These are phyloP conservation scores for Atalantia buxifolia DNA, from an alignment of 345 rosid species.

Conservation along the genomic window DNA sequence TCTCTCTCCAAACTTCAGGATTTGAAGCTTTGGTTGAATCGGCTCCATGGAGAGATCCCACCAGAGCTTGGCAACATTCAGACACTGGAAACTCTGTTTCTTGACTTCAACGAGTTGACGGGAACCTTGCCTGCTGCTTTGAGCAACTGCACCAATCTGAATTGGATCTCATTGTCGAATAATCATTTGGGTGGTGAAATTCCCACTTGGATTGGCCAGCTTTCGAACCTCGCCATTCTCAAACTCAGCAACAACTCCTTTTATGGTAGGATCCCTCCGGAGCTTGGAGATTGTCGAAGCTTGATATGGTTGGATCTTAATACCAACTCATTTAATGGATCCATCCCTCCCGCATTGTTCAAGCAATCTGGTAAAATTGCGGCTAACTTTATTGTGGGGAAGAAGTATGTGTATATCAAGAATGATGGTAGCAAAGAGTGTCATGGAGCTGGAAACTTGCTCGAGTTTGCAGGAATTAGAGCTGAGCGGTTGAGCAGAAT, in stretches of 20 bases:
- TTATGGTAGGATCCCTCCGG: conserved; percentile 70
- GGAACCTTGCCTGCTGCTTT: conserved; percentile 70
- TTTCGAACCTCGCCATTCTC: conserved; percentile 74
- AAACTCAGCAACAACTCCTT: conserved; percentile 91
- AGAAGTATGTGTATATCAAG: conserved; percentile 71
- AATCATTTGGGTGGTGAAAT: conserved; percentile 72
- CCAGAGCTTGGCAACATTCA: conserved; percentile 51
- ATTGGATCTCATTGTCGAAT: conserved; percentile 91
- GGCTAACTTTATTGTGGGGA: conserved; percentile 71
- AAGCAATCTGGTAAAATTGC: conserved; percentile 84
- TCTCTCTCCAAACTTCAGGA: conserved; percentile 63
- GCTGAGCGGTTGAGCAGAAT: conserved; percentile 48
- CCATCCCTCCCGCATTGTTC: conserved; percentile 77
- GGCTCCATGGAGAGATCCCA: conserved; percentile 84
- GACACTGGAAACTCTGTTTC: conserved; percentile 68
- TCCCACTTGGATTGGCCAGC: conserved; percentile 73
- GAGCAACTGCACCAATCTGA: conserved; percentile 71
- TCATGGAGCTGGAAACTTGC: conserved; percentile 91
- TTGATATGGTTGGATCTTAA: conserved; percentile 95
- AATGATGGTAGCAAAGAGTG: conserved; percentile 78
- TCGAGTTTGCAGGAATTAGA: conserved; percentile 86
- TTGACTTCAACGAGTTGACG: conserved; percentile 80
- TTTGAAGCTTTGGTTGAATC: conserved; percentile 81
- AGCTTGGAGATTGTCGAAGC: conserved; percentile 88
- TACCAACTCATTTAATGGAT: conserved; percentile 61